Evolutionary conservation across 2,329 filamentous ascomycete species (phyloP).

Genomic region (Penicillium concentricum): DNA sequence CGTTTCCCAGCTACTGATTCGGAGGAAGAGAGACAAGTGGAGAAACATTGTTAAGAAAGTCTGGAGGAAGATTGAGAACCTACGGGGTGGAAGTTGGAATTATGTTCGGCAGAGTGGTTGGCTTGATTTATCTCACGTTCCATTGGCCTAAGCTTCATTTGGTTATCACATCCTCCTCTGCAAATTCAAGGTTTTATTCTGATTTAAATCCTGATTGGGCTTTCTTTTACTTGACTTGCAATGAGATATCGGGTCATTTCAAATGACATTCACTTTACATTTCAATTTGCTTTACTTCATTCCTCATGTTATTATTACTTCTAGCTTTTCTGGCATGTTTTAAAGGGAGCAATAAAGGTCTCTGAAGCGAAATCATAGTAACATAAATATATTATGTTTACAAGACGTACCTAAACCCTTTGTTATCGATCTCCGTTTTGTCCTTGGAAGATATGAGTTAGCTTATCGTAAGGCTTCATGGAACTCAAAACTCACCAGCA

Average conservation of each 20-base stretch:
- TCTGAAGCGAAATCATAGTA: neutral
- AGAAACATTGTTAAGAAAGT: neutral
- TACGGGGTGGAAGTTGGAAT: neutral
- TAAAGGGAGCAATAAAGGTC: too few species aligned
- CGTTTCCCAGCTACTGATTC: neutral
- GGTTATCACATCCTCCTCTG: neutral
- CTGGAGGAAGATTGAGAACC: neutral
- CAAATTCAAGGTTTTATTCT: too few species aligned
- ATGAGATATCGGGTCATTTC: neutral
- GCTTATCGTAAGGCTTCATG: neutral
- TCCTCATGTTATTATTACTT: neutral
- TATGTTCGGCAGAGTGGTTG: neutral
- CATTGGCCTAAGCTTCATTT: neutral
- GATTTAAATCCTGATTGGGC: too few species aligned
- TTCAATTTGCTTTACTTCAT: neutral
- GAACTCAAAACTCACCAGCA: conserved; percentile 41
- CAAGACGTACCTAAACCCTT: conserved; percentile 54
- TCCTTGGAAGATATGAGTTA: conserved; percentile 28
- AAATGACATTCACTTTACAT: neutral
- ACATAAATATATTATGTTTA: conserved; percentile 15
- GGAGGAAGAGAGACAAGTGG: neutral
- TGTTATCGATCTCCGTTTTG: conserved; percentile 57
- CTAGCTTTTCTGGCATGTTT: neutral
- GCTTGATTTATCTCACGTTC: neutral
- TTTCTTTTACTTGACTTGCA: too few species aligned